Evolutionary conservation across 306 rosid species (phyloP), one percentile per base, ranked within the genome.

Genomic region (Pyrus bretschneideri): DNA sequence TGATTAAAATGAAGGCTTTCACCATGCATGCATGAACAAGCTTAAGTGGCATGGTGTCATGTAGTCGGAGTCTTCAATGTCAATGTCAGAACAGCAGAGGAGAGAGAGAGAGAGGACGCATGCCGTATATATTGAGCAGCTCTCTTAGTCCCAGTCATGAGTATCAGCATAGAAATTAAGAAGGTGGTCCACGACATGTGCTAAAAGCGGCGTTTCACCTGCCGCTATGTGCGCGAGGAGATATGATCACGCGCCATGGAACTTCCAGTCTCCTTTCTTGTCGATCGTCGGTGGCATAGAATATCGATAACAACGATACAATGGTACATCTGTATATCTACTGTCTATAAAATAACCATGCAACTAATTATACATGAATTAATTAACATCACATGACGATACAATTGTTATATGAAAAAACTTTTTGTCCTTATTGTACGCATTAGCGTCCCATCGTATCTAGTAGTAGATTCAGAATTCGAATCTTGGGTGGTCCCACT

Each of bases 201-300:
- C 35, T 67, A n/a, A 67, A 30, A 9, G 79, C 33, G 64, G 55
- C 79, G 57, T 58, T 21, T 75, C 67, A 55, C 58, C 31, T 44
- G 45, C 80, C 74, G 68, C 54, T 38, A 4, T 67, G 42, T 38
- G 35, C 55, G 74, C 73, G 73, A 40, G 55, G 19, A 42, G 25
- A 40, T 38, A 23, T 25, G 9, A 12, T 58, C 62, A n/a, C 27
- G 12, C 29, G 55, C 21, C 55, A 15, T 18, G 21, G 7, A 51
- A 51, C 4, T 51, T 51, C 55, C 55, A 15, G 21, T 51, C 55
- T 51, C 55, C 21, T 5, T 18, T 51, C 55, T 17, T 9, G 21
- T 51, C 19, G 21, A 17, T 51, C 55, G 21, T 51, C 21, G 55
- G 55, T 51, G 55, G 21, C 55, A 42, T 42, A 42, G 11, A 42